These are phyloP conservation scores for Xylariales sp. DNA, from an alignment of 2,329 filamentous ascomycete genomes.

Conservation along the genomic window DNA sequence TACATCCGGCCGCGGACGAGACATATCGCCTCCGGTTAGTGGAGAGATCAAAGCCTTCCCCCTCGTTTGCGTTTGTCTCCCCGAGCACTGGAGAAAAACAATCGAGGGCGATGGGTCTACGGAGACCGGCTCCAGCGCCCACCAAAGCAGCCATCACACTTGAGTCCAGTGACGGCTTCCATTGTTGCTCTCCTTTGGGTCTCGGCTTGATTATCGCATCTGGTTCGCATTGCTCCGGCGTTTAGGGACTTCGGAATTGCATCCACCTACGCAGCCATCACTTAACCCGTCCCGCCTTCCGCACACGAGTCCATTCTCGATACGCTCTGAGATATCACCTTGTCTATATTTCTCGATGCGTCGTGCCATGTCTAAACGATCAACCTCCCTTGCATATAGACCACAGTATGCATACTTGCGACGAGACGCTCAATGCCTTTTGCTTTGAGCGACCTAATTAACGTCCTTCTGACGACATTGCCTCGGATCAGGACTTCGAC, in stretches of 20 bases:
- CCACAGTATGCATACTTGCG: conserved; percentile 25
- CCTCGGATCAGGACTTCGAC: conserved; percentile 5
- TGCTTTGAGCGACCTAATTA: conserved; percentile 25
- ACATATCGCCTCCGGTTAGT: conserved; percentile 57
- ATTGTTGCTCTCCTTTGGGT: too few species aligned
- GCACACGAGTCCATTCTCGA: not conserved
- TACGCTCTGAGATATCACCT: not conserved
- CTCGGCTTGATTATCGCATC: conserved; percentile 11
- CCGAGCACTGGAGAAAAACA: conserved; percentile 94
- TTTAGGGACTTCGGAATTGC: conserved; percentile 22
- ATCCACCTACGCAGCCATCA: conserved; percentile 5
- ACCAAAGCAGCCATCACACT: conserved; percentile 19
- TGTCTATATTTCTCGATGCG: conserved; percentile 4
- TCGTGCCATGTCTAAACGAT: conserved; percentile 10
- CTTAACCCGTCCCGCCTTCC: not conserved
- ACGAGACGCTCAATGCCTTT: conserved; percentile 31
- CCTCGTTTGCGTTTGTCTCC: conserved; percentile 90
- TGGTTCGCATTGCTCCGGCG: conserved; percentile 33
- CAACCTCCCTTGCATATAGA: conserved; percentile 25
- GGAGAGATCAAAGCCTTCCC: conserved; percentile 98
- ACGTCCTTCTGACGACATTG: conserved; percentile 18
- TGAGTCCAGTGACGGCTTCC: conserved; percentile 19
- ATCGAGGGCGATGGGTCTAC: conserved; percentile 83
- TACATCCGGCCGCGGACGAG: conserved; percentile 57
- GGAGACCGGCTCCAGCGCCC: conserved; percentile 49